Evolutionary conservation across 2,329 filamentous ascomycete genomes (phyloP).

Genomic region (Mollisiaceae sp.): DNA sequence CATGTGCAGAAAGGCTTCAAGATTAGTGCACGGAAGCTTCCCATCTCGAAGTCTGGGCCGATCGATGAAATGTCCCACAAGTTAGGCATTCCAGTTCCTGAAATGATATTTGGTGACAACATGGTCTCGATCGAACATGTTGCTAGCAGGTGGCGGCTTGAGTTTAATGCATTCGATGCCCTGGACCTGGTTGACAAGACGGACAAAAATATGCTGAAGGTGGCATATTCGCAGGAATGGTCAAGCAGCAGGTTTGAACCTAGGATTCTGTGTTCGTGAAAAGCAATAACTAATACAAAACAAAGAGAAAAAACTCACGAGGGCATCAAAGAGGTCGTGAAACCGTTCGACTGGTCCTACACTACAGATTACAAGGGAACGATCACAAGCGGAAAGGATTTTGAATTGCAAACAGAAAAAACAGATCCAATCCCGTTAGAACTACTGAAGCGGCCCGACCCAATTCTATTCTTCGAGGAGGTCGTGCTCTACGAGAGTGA

Average conservation of each 20-base stretch:
- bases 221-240: conserved; percentile 93
- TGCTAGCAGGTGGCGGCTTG: conserved; percentile 76
- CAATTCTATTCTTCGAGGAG: conserved; percentile 96
- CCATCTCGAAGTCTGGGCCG: conserved; percentile 88
- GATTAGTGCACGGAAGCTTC: conserved; percentile 85
- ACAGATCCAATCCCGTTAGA: conserved; percentile 74
- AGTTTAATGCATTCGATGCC: conserved; percentile 85
- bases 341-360: conserved; percentile 98
- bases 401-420: conserved; percentile 30
- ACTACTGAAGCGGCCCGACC: conserved; percentile 85
- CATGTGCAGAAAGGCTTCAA: conserved; percentile 70
- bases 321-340: conserved; percentile 90
- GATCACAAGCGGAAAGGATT: conserved; percentile 46
- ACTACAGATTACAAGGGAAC: conserved; percentile 86
- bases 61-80: conserved; percentile 84
- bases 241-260: conserved; percentile 49
- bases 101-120: conserved; percentile 99
- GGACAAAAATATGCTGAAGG: conserved; percentile 86
- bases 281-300: neutral
- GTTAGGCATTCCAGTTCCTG: conserved; percentile 85
- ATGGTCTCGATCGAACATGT: conserved; percentile 75
- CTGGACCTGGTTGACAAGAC: conserved; percentile 95
- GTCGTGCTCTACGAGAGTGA: conserved; percentile 97
- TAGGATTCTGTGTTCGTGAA: neutral
- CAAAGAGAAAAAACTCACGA: conserved; percentile 76